These are phyloP conservation scores for Raphanus sativus DNA, from an alignment of 345 rosid genomes.

Conservation along the genomic window DNA sequence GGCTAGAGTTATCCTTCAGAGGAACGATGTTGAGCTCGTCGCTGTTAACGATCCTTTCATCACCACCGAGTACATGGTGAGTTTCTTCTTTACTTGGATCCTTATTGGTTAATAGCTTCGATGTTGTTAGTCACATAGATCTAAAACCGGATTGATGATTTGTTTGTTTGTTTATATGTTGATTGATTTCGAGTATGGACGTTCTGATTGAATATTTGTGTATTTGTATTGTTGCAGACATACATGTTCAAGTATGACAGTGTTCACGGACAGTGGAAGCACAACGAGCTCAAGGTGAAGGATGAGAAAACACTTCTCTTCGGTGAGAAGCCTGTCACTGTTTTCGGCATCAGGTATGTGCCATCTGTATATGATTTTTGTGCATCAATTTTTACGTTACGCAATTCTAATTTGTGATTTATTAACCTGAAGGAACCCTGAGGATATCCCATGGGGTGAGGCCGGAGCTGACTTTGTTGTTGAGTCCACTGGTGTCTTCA, in stretches of 20 bases:
- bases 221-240: constrained; percentile 47
- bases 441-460: constrained; percentile 87
- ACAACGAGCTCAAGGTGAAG: constrained; percentile 67
- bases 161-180: not conserved
- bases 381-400: too few species aligned
- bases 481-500: constrained; percentile 88
- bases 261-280: constrained; percentile 84
- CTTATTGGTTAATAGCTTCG: not conserved
- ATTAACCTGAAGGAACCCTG: constrained; percentile 58
- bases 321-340: constrained; percentile 67
- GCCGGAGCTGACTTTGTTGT: constrained; percentile 76
- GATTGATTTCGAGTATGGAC: not conserved
- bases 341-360: constrained; percentile 60
- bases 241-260: constrained; percentile 89
- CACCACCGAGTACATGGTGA: constrained; percentile 66
- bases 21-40: constrained; percentile 64
- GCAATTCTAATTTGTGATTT: too few species aligned
- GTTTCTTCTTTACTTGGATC: not conserved
- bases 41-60: constrained; percentile 69
- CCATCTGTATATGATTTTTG: not conserved
- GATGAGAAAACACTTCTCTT: constrained; percentile 80
- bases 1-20: constrained; percentile 59
- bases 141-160: not conserved
- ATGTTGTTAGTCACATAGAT: too few species aligned
- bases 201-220: not conserved